Evolutionary conservation across 441 rosid genomes (phyloP).

Genomic region (Pelargonium cotyledonis): DNA sequence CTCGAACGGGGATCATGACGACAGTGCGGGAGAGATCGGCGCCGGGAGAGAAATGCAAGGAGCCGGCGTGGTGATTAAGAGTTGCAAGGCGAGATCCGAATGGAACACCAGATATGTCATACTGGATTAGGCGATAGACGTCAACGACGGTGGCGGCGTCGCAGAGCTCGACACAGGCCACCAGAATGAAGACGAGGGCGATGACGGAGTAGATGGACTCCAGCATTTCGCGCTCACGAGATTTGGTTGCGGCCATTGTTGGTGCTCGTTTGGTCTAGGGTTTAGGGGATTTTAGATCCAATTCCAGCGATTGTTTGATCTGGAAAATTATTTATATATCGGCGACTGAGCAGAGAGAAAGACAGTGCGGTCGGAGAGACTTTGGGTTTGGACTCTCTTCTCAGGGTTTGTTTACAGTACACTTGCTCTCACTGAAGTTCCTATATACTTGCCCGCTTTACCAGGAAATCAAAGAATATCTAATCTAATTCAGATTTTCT

Average conservation of each 20-base stretch:
- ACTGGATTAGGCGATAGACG: slow-evolving; percentile 91
- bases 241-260: slow-evolving; percentile 31
- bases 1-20: slow-evolving; percentile 70
- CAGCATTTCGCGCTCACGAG: slow-evolving; percentile 28
- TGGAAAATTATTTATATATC: neutral
- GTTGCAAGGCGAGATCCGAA: slow-evolving; percentile 85
- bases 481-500: neutral
- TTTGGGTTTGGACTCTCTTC: neutral
- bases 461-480: neutral
- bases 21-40: slow-evolving; percentile 86
- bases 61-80: slow-evolving; percentile 85
- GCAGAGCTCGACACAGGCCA: slow-evolving; percentile 82
- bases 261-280: slow-evolving; percentile 24
- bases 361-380: slow-evolving; percentile 7
- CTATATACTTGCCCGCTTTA: neutral
- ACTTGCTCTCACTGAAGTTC: neutral
- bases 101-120: slow-evolving; percentile 79
- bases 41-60: slow-evolving; percentile 62
- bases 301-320: neutral
- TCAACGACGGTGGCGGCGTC: slow-evolving; percentile 89
- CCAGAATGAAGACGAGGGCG: slow-evolving; percentile 56
- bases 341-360: neutral
- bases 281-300: slow-evolving; percentile 11
- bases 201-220: slow-evolving; percentile 62
- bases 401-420: slow-evolving; percentile 1